Conservation (phyloP, 805 yeast species). For the Sugiyamaella marilandica region DNA sequence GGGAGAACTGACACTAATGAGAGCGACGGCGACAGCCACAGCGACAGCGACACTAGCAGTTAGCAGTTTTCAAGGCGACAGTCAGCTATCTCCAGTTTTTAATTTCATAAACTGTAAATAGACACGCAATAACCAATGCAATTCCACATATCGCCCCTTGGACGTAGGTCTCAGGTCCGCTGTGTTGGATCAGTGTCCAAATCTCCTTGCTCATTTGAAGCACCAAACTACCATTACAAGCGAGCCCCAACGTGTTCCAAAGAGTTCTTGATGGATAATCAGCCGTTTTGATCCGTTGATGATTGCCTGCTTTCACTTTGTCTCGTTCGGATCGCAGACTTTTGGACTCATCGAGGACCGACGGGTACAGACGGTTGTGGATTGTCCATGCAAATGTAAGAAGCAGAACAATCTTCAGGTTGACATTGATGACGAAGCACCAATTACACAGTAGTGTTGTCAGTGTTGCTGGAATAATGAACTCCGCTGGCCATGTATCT, state of each 20-base stretch:
- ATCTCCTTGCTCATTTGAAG: not conserved
- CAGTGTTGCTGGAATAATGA: slow-evolving; percentile 3
- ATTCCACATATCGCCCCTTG: slow-evolving; percentile 1
- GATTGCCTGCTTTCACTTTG: not conserved
- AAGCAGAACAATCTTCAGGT: slow-evolving; percentile 8
- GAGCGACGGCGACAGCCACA: not conserved
- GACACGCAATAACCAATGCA: not conserved
- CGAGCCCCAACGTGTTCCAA: slow-evolving; percentile 3
- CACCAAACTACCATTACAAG: not conserved
- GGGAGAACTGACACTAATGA: not conserved
- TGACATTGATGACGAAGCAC: slow-evolving; percentile 7
- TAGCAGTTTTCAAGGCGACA: not conserved
- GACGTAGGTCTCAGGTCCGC: not conserved
- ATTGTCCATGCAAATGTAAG: slow-evolving; percentile 12
- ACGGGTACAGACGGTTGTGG: slow-evolving; percentile 9
- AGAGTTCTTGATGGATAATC: slow-evolving; percentile 9
- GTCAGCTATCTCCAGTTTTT: not conserved
- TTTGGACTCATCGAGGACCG: slow-evolving; percentile 4
- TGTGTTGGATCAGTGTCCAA: not conserved
- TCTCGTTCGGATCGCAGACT: not conserved
- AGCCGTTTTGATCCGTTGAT: not conserved
- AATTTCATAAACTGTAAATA: not conserved
- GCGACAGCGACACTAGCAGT: not conserved
- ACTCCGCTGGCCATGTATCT: slow-evolving; percentile 13
- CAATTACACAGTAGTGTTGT: not conserved